Percentiles rank a stretch among this genome's conserved stretches.
Evolutionary conservation across 441 rosid genomes (phyloP).

Genomic region (Arabidopsis hybrid): DNA sequence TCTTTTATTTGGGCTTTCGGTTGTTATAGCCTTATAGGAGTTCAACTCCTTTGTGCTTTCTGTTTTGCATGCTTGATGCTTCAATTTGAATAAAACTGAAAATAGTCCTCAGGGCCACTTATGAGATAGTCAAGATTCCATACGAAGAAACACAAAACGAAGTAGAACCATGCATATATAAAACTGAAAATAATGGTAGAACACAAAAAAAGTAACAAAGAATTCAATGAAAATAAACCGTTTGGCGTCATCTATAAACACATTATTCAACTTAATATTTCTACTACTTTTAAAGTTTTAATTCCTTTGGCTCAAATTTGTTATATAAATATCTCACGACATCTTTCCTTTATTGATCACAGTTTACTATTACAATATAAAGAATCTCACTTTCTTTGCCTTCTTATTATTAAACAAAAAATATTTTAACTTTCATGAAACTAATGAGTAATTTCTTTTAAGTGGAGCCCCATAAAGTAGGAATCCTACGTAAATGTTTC

Average conservation of each 20-base stretch:
- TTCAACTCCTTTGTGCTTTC: neutral
- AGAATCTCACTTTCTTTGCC: neutral
- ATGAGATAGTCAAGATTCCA: neutral
- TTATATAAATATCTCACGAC: neutral
- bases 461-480: conserved; percentile 17
- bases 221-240: neutral
- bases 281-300: neutral
- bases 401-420: neutral
- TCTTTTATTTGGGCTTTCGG: neutral
- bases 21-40: neutral
- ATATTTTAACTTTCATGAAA: neutral
- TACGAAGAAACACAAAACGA: conserved; percentile 4
- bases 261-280: neutral
- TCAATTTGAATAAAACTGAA: neutral
- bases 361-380: neutral
- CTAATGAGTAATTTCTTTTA: neutral
- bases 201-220: neutral
- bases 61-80: conserved; percentile 16
- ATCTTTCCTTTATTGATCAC: neutral
- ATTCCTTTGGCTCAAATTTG: neutral
- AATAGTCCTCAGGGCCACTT: neutral
- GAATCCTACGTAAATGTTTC: conserved; percentile 28
- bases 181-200: neutral
- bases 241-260: neutral
- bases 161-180: neutral